Evolutionary conservation across 208 protist genomes (phyloP).

Genomic region (Phytomonas sp.): DNA sequence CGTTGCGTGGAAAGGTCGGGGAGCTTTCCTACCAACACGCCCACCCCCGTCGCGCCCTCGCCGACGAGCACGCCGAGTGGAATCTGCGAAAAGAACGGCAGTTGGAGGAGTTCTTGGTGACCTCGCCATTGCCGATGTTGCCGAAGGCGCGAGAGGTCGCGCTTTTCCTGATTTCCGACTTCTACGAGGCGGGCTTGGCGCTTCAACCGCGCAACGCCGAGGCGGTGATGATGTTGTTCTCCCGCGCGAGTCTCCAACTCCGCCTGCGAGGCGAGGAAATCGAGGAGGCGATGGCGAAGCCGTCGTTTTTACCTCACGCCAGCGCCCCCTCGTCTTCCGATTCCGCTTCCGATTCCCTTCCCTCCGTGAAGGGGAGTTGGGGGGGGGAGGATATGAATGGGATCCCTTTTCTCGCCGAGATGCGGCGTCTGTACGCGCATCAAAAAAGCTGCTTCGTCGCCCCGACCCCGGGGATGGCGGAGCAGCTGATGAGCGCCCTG

Average conservation of each 20-base stretch:
- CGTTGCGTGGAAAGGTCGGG: conserved; percentile 33
- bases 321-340: not conserved
- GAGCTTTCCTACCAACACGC: conserved; percentile 23
- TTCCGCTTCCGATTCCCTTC: not conserved
- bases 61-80: conserved; percentile 43
- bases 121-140: conserved; percentile 45
- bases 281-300: not conserved
- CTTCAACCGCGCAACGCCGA: conserved; percentile 53
- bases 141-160: conserved; percentile 44
- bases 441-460: conserved; percentile 48
- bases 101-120: conserved; percentile 45
- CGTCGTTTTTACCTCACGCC: too few relatives aligned
- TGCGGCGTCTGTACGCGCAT: conserved; percentile 68
- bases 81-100: conserved; percentile 72
- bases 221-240: conserved; percentile 51
- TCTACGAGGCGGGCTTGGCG: conserved; percentile 34
- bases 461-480: conserved; percentile 57
- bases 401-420: conserved; percentile 56
- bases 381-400: conserved; percentile 12
- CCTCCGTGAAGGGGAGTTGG: not conserved
- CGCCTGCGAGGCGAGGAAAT: conserved; percentile 20
- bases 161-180: conserved; percentile 30
- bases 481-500: conserved; percentile 72
- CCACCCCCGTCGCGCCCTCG: conserved; percentile 15
- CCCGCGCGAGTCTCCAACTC: conserved; percentile 45